A percentile compares a stretch with the other conserved stretches of the same genome.
Conservation (phyloP, 2,329 filamentous ascomycete species). For the Colletotrichum tropicicola region DNA sequence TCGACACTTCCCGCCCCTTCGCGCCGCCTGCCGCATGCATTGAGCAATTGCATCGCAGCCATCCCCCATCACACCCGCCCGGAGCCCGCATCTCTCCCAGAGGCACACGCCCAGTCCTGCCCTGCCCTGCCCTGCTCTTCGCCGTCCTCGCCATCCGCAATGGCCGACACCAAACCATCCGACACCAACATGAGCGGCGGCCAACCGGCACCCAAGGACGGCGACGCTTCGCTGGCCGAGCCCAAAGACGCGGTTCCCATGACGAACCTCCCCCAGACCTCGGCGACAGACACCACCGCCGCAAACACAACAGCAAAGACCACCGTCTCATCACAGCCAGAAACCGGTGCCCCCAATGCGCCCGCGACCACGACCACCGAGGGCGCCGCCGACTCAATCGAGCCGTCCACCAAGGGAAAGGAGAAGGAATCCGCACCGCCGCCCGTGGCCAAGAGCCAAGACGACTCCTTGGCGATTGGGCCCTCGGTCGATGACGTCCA, state of each 20-base stretch:
- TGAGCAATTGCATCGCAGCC: conserved; percentile 16
- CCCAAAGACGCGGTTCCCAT: conserved; percentile 48
- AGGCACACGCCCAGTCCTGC: not conserved
- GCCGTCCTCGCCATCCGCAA: conserved; percentile 35
- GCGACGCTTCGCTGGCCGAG: conserved; percentile 41
- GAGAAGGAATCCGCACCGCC: conserved; percentile 39
- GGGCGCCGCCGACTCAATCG: conserved; percentile 25
- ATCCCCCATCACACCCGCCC: conserved; percentile 31
- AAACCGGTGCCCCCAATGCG: not conserved
- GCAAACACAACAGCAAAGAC: conserved; percentile 12
- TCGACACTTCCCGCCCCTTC: not conserved
- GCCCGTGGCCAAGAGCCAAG: conserved; percentile 40
- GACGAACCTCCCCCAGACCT: conserved; percentile 41
- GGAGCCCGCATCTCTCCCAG: conserved; percentile 32
- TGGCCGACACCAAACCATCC: conserved; percentile 33
- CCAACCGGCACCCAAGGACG: conserved; percentile 30
- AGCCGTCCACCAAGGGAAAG: conserved; percentile 42
- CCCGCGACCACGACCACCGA: not conserved
- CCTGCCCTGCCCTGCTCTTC: conserved; percentile 26
- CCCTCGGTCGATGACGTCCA: conserved; percentile 52
- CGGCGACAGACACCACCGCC: conserved; percentile 15
- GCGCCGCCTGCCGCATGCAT: conserved; percentile 17
- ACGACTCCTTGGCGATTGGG: conserved; percentile 53
- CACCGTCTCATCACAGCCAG: conserved; percentile 6
- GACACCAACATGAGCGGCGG: conserved; percentile 43